phyloP scores from a whole-genome alignment of 73 alveolate species.

The Stentor roeselii region DNA sequence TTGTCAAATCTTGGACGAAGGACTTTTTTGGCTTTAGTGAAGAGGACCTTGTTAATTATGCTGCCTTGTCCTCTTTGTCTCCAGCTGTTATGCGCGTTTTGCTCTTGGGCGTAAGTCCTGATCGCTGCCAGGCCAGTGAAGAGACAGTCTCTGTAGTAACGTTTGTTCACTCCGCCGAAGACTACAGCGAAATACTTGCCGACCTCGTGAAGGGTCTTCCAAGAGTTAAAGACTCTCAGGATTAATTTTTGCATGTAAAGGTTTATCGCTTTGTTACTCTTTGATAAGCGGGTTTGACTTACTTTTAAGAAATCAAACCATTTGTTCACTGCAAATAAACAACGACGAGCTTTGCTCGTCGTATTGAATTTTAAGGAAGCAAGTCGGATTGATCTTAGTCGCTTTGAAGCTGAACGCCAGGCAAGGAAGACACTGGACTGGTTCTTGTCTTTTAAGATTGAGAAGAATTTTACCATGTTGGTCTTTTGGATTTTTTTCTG shows the following conservation, averaged over 20 bases:
- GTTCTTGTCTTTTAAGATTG: background rate
- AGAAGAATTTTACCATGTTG: background rate
- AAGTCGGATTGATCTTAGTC: background rate
- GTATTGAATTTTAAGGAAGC: background rate
- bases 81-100: background rate
- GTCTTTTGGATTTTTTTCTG: background rate
- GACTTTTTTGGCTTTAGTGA: background rate
- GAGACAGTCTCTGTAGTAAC: constrained; percentile 3
- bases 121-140: constrained; percentile 11
- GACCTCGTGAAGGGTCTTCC: constrained; percentile 1
- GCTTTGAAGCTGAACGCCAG: background rate
- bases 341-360: background rate
- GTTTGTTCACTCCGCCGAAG: background rate
- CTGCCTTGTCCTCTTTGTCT: background rate
- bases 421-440: background rate
- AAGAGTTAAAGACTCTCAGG: background rate
- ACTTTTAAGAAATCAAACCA: background rate
- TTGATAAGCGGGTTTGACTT: background rate
- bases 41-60: background rate
- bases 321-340: background rate
- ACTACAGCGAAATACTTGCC: background rate
- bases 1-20: background rate
- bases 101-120: background rate
- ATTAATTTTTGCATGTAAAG: background rate
- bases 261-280: background rate